phyloP scores from a whole-genome alignment of 2,329 filamentous ascomycete genomes.

The Trichoderma koningiopsis region DNA sequence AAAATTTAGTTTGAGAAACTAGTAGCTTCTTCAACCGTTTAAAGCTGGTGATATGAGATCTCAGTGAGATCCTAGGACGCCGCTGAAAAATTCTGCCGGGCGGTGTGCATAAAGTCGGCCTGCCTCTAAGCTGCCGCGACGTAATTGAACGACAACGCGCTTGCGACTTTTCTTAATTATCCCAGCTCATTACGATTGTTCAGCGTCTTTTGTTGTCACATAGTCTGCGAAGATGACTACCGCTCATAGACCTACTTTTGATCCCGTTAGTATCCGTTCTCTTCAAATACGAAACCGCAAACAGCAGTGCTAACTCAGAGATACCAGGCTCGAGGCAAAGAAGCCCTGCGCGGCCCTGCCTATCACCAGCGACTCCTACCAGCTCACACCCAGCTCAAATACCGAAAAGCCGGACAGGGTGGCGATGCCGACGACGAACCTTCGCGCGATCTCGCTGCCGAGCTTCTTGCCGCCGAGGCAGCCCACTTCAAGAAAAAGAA shows the following conservation, averaged over 20 bases:
- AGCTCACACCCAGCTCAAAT: slow-evolving; percentile 91
- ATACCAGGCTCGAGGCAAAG: slow-evolving; percentile 83
- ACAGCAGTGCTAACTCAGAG: slow-evolving; percentile 4
- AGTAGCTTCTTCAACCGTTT: slow-evolving; percentile 8
- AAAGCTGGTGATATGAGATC: slow-evolving; percentile 28
- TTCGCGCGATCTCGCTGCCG: slow-evolving; percentile 78
- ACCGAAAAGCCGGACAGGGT: slow-evolving; percentile 83
- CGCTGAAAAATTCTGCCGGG: slow-evolving; percentile 51
- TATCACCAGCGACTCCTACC: slow-evolving; percentile 96
- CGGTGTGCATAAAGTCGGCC: slow-evolving; percentile 42
- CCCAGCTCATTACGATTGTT: neutral
- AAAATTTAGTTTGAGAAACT: slow-evolving; percentile 24
- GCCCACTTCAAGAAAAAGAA: slow-evolving; percentile 85
- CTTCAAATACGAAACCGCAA: neutral
- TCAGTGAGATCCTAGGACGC: slow-evolving; percentile 24
- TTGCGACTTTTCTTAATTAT: neutral
- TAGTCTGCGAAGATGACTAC: slow-evolving; percentile 56
- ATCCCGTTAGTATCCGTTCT: slow-evolving; percentile 66
- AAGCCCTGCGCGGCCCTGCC: slow-evolving; percentile 86
- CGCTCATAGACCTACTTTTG: slow-evolving; percentile 87
- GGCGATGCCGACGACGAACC: slow-evolving; percentile 72
- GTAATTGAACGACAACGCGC: slow-evolving; percentile 11
- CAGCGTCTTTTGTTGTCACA: neutral
- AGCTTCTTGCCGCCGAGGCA: slow-evolving; percentile 86
- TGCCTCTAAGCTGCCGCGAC: slow-evolving; percentile 19